Base-by-base conservation (phyloP, 257 asterid genomes). In the Cruciata laevipes region DNA sequence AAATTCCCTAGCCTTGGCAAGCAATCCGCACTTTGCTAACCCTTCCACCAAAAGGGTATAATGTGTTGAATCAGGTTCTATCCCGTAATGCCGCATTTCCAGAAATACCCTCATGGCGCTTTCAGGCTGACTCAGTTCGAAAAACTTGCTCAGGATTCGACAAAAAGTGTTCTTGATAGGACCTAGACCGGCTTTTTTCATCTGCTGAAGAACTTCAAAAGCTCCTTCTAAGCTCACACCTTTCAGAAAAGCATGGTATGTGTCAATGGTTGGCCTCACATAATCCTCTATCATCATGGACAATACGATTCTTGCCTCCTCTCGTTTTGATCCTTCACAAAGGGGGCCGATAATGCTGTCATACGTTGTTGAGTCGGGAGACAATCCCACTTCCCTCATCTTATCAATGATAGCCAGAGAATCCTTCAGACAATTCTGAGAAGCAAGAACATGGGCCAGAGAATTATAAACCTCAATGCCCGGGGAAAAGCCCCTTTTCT, bases 401-500 rank as follows among this genome's bases (percentile, higher is more conserved):
- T 71, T 80, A 53, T 86, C 90, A 0, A 85, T 44, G n/a, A 88
- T 75, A 42, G 78, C 84, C 31, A 88, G 82, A 75, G 97, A 95
- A 74, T 93, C 95, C 61, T 70, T 71, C 14, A 83, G 77, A 82
- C 99, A 93, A 77, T 88, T 88, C 66, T 86, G 95, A 63, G 75
- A 76, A 63, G 90, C 72, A 31, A 90, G 76, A 40, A 93, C 78
- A 66, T 79, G 83, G 24, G 83, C 71, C 84, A 93, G 81, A 44
- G 99, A 82, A 80, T 90, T 90, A 66, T 88, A 93, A 58, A 88
- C 97, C 66, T 72, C 83, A 52, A 69, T 13, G 7, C 90, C 83
- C 0, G 97, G 99, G 74, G 69, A 38, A 84, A 87, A 90, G 5
- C 96, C 97, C 78, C 83, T 75, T 77, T 77, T 93, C 85, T 87